Evolutionary conservation across 2,329 filamentous ascomycete genomes (phyloP).

Genomic region (Periconia sp.): DNA sequence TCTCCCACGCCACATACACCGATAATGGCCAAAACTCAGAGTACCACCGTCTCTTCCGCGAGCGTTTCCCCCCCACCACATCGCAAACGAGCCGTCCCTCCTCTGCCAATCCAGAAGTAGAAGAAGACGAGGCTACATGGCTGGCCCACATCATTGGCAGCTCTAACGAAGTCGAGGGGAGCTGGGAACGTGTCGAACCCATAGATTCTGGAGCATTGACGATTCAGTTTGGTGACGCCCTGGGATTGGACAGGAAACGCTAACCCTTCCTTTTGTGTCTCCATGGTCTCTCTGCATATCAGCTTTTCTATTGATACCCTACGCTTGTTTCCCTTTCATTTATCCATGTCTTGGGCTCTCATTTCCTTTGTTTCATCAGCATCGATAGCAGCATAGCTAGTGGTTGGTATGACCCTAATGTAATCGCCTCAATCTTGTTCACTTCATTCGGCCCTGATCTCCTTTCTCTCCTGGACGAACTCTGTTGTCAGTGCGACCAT

Average conservation of each 20-base stretch:
- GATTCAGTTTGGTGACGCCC: slow-evolving; percentile 38
- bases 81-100: slow-evolving; percentile 24
- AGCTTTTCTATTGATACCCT: slow-evolving; percentile 32
- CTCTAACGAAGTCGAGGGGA: slow-evolving; percentile 25
- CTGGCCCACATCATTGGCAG: slow-evolving; percentile 33
- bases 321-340: slow-evolving; percentile 14
- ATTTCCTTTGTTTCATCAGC: slow-evolving; percentile 12
- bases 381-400: background rate
- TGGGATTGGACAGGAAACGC: slow-evolving; percentile 22
- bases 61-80: slow-evolving; percentile 40
- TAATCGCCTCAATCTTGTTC: background rate
- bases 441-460: no score
- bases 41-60: slow-evolving; percentile 46
- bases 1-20: slow-evolving; percentile 46
- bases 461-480: no score
- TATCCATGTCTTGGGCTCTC: slow-evolving; percentile 5
- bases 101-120: slow-evolving; percentile 18
- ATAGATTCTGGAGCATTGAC: slow-evolving; percentile 39
- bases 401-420: background rate
- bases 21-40: slow-evolving; percentile 43
- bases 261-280: slow-evolving; percentile 6
- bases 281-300: slow-evolving; percentile 1
- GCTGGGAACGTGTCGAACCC: slow-evolving; percentile 33
- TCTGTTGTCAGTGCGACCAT: no score
- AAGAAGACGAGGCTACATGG: slow-evolving; percentile 41